These are phyloP conservation scores for Jacaranda mimosifolia DNA, from an alignment of 257 asterid genomes.

Conservation along the genomic window DNA sequence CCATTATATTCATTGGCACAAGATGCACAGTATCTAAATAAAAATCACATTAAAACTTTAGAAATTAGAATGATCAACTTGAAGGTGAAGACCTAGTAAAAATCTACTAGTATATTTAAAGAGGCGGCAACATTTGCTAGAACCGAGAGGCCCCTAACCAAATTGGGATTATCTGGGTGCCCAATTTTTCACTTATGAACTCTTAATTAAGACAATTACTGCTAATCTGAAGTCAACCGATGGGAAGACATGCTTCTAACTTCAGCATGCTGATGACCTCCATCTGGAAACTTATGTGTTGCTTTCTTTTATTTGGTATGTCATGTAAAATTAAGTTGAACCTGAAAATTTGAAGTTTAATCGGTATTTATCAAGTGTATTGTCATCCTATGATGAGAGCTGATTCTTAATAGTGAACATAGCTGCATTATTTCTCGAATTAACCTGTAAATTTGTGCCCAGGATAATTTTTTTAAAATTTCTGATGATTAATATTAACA, in stretches of 20 bases:
- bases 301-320: slow-evolving; percentile 20
- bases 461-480: background rate
- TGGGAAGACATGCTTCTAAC: slow-evolving; percentile 21
- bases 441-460: slow-evolving; percentile 23
- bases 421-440: background rate
- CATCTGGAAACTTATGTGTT: background rate
- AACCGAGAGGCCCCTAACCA: background rate
- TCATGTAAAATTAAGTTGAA: slow-evolving; percentile 14
- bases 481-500: background rate
- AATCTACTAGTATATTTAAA: slow-evolving; percentile 13
- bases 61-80: background rate
- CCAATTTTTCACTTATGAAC: background rate
- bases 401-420: slow-evolving; percentile 1
- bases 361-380: slow-evolving; percentile 17
- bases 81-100: slow-evolving; percentile 13
- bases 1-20: background rate
- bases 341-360: slow-evolving; percentile 7
- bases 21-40: slow-evolving; percentile 6
- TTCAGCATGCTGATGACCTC: slow-evolving; percentile 28
- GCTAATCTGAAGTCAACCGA: slow-evolving; percentile 3
- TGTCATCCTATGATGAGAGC: slow-evolving; percentile 22
- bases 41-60: background rate
- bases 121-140: slow-evolving; percentile 16
- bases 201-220: background rate
- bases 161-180: background rate